Evolutionary conservation across 2,329 filamentous ascomycete genomes (phyloP), one percentile per base, ranked within the genome.

Genomic region (Botrytis fabae): DNA sequence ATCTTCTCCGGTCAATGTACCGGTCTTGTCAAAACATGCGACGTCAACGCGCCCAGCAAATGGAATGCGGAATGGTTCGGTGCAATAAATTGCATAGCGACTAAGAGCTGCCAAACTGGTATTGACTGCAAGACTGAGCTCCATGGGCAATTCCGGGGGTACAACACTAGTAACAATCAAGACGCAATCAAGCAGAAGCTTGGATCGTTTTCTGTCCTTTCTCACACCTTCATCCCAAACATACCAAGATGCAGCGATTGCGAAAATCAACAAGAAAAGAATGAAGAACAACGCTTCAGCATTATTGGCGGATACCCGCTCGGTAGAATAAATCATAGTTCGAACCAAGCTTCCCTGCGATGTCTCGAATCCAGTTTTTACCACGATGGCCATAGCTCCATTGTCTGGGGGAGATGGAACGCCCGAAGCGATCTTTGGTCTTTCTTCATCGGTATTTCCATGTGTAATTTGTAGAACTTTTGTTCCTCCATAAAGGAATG

Each of bases 281-380:
- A 99, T 99, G 85, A 99, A 99, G 75, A 97, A 87, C n/a, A 99
- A 85, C 2, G 96, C 96, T 83, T 99, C 96, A 62, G 91, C 91
- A 80, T 99, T 98, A 85, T 98, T 98, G 78, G 96, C 96, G n/a
- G 95, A 98, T 38, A 99, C 95, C 77, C 95, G 94, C 83, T 99
- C 96, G 2, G 96, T 99, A 1, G 97, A 98, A 85, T 97, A 99
- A 80, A 99, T 99, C 96, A 99, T 99, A 78, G 96, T 99, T 75
- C 96, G 93, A 74, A 99, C 96, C 74, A 99, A 89, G 83, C 94
- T 98, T 76, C 96, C 96, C 84, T 99, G 97, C 73, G 95, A 98
- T 18, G 96, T 99, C 84, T 99, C 97, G 80, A 99, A 99, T 20
- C 96, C 96, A 71, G 96, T 99, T 88, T 98, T 98, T 80, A 95